Percentiles rank a stretch among this genome's conserved stretches.
These are phyloP conservation scores for Pythium insidiosum DNA, from an alignment of 352 stramenopile genomes.

Conservation along the genomic window DNA sequence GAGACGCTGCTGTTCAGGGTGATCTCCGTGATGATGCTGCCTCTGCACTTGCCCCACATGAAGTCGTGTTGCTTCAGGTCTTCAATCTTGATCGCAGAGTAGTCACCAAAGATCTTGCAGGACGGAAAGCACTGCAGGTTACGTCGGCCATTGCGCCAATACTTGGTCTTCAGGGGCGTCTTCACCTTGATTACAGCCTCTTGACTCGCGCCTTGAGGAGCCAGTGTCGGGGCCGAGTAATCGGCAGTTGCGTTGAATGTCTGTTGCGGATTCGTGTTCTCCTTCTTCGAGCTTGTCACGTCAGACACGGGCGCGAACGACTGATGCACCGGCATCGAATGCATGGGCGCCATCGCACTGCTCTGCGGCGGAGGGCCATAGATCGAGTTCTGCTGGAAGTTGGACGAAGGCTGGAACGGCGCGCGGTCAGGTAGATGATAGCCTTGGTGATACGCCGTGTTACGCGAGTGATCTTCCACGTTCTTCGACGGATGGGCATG, in stretches of 20 bases:
- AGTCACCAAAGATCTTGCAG: conserved; percentile 88
- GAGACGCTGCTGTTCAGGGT: conserved; percentile 76
- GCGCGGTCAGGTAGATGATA: not conserved
- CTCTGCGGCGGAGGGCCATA: conserved; percentile 15
- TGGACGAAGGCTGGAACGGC: no score
- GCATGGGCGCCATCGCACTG: conserved; percentile 2
- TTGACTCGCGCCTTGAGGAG: conserved; percentile 26
- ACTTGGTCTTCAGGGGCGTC: conserved; percentile 80
- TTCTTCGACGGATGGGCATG: conserved; percentile 17
- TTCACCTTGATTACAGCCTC: conserved; percentile 87
- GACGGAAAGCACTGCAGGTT: conserved; percentile 87
- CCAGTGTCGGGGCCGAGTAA: conserved; percentile 3
- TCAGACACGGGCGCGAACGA: conserved; percentile 55
- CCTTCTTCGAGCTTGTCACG: conserved; percentile 26
- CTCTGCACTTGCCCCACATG: conserved; percentile 87
- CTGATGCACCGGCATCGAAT: conserved; percentile 27
- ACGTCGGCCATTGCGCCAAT: conserved; percentile 86
- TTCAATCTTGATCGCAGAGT: conserved; percentile 85
- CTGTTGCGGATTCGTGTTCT: conserved; percentile 1
- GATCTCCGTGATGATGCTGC: conserved; percentile 74
- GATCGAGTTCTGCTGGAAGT: conserved; percentile 6
- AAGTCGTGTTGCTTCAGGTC: conserved; percentile 87
- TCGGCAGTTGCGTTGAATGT: conserved; percentile 12
- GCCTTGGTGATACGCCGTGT: not conserved
- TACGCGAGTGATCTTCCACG: conserved; percentile 13